Evolutionary conservation across 495 filamentous ascomycete species (phyloP).

Genomic region (Neohortaea acidophila): DNA sequence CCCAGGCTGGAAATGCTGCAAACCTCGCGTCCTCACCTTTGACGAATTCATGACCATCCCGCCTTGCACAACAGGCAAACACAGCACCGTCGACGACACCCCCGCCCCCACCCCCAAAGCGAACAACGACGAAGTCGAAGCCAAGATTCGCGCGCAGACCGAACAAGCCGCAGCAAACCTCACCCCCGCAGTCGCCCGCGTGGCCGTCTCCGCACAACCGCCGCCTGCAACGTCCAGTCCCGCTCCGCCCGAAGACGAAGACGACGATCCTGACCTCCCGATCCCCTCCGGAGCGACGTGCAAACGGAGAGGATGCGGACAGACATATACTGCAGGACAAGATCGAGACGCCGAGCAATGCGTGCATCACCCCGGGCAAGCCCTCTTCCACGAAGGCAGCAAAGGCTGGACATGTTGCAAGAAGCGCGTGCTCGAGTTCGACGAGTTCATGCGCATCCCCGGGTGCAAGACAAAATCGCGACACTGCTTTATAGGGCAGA

Average conservation of each 20-base stretch:
- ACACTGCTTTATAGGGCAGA: constrained; percentile 78
- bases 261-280: constrained; percentile 59
- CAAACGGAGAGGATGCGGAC: constrained; percentile 58
- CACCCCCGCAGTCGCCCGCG: constrained; percentile 31
- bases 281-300: constrained; percentile 62
- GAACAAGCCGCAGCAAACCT: constrained; percentile 5
- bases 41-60: constrained; percentile 94
- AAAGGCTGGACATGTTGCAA: constrained; percentile 98
- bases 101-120: constrained; percentile 40
- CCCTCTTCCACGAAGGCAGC: constrained; percentile 92
- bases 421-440: constrained; percentile 84
- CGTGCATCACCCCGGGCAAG: constrained; percentile 67
- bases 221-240: constrained; percentile 39
- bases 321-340: constrained; percentile 41
- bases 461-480: constrained; percentile 69
- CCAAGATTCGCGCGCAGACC: constrained; percentile 15
- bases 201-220: constrained; percentile 35
- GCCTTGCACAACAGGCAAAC: constrained; percentile 86
- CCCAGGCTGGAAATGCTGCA: constrained; percentile 98
- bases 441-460: constrained; percentile 90
- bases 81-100: constrained; percentile 72
- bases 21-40: constrained; percentile 91
- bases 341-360: constrained; percentile 62
- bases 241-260: constrained; percentile 61
- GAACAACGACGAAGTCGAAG: constrained; percentile 14